Evolutionary conservation across 2,329 filamentous ascomycete genomes (phyloP), one percentile per base, ranked within the genome.

Genomic region (Hymenoscyphus linearis): DNA sequence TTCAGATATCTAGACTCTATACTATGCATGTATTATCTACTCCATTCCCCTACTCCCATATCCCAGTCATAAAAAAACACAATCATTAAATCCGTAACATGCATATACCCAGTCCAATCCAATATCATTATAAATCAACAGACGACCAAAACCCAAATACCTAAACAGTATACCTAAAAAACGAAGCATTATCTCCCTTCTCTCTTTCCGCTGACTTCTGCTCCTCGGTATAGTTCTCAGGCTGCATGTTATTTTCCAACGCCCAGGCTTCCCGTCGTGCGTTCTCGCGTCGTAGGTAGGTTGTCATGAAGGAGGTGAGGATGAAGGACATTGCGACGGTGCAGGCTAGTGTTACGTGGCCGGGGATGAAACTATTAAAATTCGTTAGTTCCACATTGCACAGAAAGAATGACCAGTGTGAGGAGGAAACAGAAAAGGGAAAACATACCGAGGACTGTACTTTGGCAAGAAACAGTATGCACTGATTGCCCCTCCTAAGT

Each of bases 401-500:
- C n/a, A n/a, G 31, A 31, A 31, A 31, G 5, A 9, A 31, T 7
- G 2, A 31, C n/a, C n/a, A n/a, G n/a, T 4, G 31, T 1, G 6
- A 31, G 5, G 31, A 31, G 25, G 25, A 14, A 18, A 25, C 26
- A 10, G 35, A 25, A 40, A 5, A n/a, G 31, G 27, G 31, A 2
- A 18, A 4, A 68, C 40, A 77, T 63, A 68, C 69, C 67, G 63
- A 16, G 70, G 68, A 18, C 58, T 44, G 60, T 82, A 75, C 31
- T 75, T 74, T n/a, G 74, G 61, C 5, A 78, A 70, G 64, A 80
- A 84, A 14, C 82, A 75, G 63, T 80, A 82, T 3, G 77, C 75
- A 1, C 80, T 76, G 55, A 84, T 73, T 82, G 62, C 54, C 52
- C 93, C 92, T 70, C 96, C 96, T 54, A 96, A 78, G 71, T 96